Conservation (phyloP, 2,329 filamentous ascomycete genomes). For the Phaeophleospora eucalypticola region DNA sequence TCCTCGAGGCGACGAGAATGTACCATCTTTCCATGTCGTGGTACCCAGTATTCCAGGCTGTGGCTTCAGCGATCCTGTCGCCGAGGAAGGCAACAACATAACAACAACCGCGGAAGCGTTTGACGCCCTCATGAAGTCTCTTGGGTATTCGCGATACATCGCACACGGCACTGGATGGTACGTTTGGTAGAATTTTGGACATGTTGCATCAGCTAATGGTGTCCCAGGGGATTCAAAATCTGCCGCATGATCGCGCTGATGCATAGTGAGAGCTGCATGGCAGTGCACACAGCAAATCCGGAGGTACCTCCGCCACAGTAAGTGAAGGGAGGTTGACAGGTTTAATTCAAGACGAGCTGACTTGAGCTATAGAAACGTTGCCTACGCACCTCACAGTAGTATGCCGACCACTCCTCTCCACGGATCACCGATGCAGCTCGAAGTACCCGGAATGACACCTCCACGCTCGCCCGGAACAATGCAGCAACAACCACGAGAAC, state of each 20-base stretch:
- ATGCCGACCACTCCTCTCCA: no score
- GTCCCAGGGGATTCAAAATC: conserved; percentile 40
- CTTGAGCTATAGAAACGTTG: no score
- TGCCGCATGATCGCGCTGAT: conserved; percentile 46
- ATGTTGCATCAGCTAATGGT: conserved; percentile 1
- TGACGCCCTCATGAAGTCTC: conserved; percentile 55
- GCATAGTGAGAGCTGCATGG: conserved; percentile 52
- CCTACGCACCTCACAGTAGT: no score
- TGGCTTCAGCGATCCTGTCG: conserved; percentile 62
- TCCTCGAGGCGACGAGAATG: conserved; percentile 21
- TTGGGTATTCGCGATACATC: conserved; percentile 58
- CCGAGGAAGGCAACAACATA: conserved; percentile 48
- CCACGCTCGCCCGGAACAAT: conserved; percentile 16
- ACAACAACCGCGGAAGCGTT: conserved; percentile 54
- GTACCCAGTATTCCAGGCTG: conserved; percentile 62
- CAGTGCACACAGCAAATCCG: conserved; percentile 59
- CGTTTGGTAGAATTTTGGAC: conserved; percentile 19
- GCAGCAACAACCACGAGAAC: conserved; percentile 8
- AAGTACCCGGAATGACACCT: conserved; percentile 9
- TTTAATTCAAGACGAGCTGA: no score
- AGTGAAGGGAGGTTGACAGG: no score
- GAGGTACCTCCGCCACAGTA: conserved; percentile 52
- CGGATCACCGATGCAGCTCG: no score
- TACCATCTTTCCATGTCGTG: conserved; percentile 60
- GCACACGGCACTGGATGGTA: conserved; percentile 52